phyloP scores from a whole-genome alignment of 139 green algal genomes.

The Ettlia oleoabundans region DNA sequence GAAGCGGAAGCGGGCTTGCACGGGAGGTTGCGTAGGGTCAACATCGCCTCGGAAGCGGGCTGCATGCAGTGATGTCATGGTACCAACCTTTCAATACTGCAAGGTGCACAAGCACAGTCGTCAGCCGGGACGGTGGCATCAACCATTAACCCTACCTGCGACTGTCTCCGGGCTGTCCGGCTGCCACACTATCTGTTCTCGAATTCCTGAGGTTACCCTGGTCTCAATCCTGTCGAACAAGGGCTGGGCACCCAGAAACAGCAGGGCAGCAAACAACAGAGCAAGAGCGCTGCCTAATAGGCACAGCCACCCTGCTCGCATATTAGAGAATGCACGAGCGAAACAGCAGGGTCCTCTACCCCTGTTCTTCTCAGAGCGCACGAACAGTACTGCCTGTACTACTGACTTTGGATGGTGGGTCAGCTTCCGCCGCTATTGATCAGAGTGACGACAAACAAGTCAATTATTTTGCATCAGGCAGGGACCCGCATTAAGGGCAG shows the following conservation, averaged over 20 bases:
- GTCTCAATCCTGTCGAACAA: slow-evolving; percentile 46
- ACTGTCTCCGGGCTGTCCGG: slow-evolving; percentile 26
- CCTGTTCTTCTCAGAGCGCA: too few relatives aligned
- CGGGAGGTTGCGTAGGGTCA: background rate
- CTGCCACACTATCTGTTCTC: slow-evolving; percentile 37
- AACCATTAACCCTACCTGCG: too few relatives aligned
- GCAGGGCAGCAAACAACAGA: background rate
- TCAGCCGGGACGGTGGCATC: too few relatives aligned
- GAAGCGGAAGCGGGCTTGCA: slow-evolving; percentile 35
- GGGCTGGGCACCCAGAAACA: background rate
- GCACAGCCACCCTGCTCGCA: background rate
- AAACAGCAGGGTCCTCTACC: too few relatives aligned
- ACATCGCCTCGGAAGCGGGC: background rate
- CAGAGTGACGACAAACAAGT: too few relatives aligned
- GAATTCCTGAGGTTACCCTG: slow-evolving; percentile 13
- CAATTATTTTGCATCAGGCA: too few relatives aligned
- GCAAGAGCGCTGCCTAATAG: background rate
- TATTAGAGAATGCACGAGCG: background rate
- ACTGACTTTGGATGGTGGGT: too few relatives aligned
- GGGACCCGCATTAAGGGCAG: too few relatives aligned
- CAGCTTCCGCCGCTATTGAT: too few relatives aligned
- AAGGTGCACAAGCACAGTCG: too few relatives aligned
- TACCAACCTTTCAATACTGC: too few relatives aligned
- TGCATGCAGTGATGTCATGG: slow-evolving; percentile 12
- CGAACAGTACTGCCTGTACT: too few relatives aligned